These are phyloP conservation scores for Berberis thunbergii DNA, from an alignment of 164 flowering plant genomes.

Conservation along the genomic window DNA sequence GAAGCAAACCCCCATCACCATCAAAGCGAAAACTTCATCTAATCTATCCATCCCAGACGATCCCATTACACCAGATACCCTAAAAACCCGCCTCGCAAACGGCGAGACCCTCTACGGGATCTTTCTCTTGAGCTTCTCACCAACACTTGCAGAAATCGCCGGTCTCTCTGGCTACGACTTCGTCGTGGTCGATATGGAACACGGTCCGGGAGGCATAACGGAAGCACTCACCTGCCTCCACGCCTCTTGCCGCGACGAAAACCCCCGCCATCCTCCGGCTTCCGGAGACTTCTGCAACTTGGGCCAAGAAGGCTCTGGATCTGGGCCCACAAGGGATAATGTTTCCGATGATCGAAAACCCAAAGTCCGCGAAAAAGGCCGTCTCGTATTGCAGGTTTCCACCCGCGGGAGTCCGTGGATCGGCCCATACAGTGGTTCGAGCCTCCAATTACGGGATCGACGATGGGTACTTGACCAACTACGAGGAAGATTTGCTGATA, in stretches of 20 bases:
- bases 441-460: constrained; percentile 77
- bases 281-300: constrained; percentile 55
- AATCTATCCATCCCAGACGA: constrained; percentile 12
- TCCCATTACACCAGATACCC: constrained; percentile 17
- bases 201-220: constrained; percentile 73
- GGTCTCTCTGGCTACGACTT: constrained; percentile 85
- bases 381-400: constrained; percentile 81
- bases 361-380: constrained; percentile 46
- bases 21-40: constrained; percentile 13
- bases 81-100: constrained; percentile 60
- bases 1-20: constrained; percentile 5
- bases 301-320: constrained; percentile 93
- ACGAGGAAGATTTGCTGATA: constrained; percentile 63
- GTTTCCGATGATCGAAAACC: constrained; percentile 84
- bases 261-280: constrained; percentile 69
- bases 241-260: constrained; percentile 55
- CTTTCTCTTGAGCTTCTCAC: constrained; percentile 82
- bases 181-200: constrained; percentile 90
- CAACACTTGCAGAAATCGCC: constrained; percentile 77
- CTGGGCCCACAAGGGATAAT: constrained; percentile 89
- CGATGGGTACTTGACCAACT: constrained; percentile 56
- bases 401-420: constrained; percentile 77
- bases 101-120: constrained; percentile 83
- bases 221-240: constrained; percentile 64
- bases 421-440: constrained; percentile 72